Evolutionary conservation across 1,284 basidiomycete genomes (phyloP).

Genomic region (Leccinum fallax): DNA sequence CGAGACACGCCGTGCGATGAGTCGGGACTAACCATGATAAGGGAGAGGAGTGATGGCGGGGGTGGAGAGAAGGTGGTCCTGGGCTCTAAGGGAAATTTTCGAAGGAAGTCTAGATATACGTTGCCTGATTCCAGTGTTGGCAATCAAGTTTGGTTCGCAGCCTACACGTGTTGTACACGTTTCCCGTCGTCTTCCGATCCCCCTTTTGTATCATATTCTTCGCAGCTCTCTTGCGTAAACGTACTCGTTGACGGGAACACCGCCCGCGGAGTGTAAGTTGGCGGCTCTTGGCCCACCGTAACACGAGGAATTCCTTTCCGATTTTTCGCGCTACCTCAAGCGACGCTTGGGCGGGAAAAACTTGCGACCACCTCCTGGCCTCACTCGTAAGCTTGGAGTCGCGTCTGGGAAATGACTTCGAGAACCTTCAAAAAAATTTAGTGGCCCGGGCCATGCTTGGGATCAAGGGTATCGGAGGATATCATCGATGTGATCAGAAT

Average conservation of each 20-base stretch:
- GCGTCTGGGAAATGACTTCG: neutral
- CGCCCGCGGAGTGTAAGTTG: constrained; percentile 5
- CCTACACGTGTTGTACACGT: constrained; percentile 47
- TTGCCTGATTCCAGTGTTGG: constrained; percentile 31
- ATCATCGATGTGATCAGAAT: constrained; percentile 10
- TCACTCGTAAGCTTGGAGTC: neutral
- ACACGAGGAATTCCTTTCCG: constrained; percentile 1
- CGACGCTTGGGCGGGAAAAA: constrained; percentile 13
- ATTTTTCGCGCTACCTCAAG: constrained; percentile 6
- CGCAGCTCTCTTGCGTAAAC: constrained; percentile 32
- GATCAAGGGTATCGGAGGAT: constrained; percentile 21
- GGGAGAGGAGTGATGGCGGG: constrained; percentile 28
- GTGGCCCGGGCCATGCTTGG: constrained; percentile 8
- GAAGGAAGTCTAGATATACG: constrained; percentile 39
- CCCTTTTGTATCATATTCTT: constrained; percentile 24
- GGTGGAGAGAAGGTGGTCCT: constrained; percentile 26
- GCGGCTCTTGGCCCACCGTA: neutral
- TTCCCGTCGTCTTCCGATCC: constrained; percentile 11
- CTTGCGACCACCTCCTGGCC: neutral
- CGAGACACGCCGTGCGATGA: constrained; percentile 29
- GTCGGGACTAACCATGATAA: constrained; percentile 27
- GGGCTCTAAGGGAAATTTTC: constrained; percentile 39
- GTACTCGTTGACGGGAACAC: constrained; percentile 13
- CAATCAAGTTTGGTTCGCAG: constrained; percentile 18
- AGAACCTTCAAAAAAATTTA: neutral